phyloP scores from a whole-genome alignment of 1,284 basidiomycete genomes.

The Moesziomyces aphidis region DNA sequence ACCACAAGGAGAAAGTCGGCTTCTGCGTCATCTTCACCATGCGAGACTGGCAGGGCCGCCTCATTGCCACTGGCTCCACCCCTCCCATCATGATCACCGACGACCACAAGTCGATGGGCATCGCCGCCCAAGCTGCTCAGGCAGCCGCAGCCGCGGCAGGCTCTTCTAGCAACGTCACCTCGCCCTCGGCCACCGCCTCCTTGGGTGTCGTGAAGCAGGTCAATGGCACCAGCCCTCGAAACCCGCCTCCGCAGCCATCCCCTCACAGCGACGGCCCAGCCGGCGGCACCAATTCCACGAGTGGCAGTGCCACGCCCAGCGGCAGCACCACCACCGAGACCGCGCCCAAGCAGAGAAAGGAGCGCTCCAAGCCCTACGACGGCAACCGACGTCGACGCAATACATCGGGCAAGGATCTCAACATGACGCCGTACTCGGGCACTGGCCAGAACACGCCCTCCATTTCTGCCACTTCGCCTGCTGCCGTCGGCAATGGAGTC shows the following conservation, averaged over 20 bases:
- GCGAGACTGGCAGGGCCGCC: slow-evolving; percentile 81
- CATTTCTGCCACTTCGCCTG: slow-evolving; percentile 24
- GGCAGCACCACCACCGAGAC: slow-evolving; percentile 20
- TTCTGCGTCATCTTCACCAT: slow-evolving; percentile 92
- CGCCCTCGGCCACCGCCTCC: slow-evolving; percentile 28
- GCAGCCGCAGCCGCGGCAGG: slow-evolving; percentile 31
- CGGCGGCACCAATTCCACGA: slow-evolving; percentile 16
- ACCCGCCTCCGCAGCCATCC: slow-evolving; percentile 6
- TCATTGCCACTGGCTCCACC: slow-evolving; percentile 85
- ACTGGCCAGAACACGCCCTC: slow-evolving; percentile 47
- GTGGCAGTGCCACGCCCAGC: slow-evolving; percentile 41
- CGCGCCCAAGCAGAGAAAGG: slow-evolving; percentile 29
- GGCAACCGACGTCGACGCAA: slow-evolving; percentile 49
- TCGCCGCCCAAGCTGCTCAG: slow-evolving; percentile 66
- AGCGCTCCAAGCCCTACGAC: slow-evolving; percentile 61
- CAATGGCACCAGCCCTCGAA: slow-evolving; percentile 35
- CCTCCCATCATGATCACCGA: slow-evolving; percentile 95
- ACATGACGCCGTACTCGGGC: slow-evolving; percentile 49
- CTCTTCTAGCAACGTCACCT: slow-evolving; percentile 15
- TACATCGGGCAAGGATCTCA: slow-evolving; percentile 43
- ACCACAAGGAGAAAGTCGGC: slow-evolving; percentile 96
- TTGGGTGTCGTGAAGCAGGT: slow-evolving; percentile 38
- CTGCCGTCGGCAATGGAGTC: slow-evolving; percentile 17
- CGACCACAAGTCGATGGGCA: slow-evolving; percentile 82
- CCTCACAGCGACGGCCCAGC: slow-evolving; percentile 17